Evolutionary conservation across 768 basidiomycete genomes (phyloP), one percentile per base, ranked within the genome.

Genomic region (Collybia nuda): DNA sequence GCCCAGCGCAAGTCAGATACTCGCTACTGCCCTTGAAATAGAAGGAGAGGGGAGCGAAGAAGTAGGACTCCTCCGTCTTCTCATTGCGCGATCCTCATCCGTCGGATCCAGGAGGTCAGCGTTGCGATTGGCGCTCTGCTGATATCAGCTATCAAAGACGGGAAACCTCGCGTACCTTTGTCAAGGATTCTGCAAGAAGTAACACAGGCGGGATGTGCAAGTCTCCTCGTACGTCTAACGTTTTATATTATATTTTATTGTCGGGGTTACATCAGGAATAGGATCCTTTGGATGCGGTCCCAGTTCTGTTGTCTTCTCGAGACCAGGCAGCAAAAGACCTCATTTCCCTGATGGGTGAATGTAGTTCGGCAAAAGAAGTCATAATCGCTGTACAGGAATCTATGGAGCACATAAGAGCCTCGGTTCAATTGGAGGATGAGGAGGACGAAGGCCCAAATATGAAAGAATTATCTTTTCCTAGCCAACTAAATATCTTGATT

Each of bases 371-470:
- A 0, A 79, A 75, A 50, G 80, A 82, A 56, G 66, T 76, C 0
- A 58, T 78, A 1, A 73, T 82, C 32, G 71, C 73, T 1, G 65
- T 66, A 5, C 76, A 80, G 58, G 80, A 80, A 56, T 66, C 65
- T 12, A 42, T 73, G 18, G 79, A 80, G 55, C 67, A 65, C 6
- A 44, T 79, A 5, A 60, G 64, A 32, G 54, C 36, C 28, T 46
- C 57, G 14, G 43, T 69, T 5, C 29, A 45, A n/a, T 46, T 32
- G 19, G 43, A 47, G 3, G 53, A 62, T 40, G 66, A 67, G 8
- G 59, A 62, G 2, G 56, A 58, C 1, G 65, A 67, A 8, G 64
- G 67, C 8, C 64, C 60, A 5, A 62, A 62, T 15, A 57, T 50
- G 22, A 47, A 44, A 40, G 43, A 24, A 28, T 52, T 47, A 14